Evolutionary conservation across 345 rosid genomes (phyloP).

Genomic region (Hibiscus tridactylites): DNA sequence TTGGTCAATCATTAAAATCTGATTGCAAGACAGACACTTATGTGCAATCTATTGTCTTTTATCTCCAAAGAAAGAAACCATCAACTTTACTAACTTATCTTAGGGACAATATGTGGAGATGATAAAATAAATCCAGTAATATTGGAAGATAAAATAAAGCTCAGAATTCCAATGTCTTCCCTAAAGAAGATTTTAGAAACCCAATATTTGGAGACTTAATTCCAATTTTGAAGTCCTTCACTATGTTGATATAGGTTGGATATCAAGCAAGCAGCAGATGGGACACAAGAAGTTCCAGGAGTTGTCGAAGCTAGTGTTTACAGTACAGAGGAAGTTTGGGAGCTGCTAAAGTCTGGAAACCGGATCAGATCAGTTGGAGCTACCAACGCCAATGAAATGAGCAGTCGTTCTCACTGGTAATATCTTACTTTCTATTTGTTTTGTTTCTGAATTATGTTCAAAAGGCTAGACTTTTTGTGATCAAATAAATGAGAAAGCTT

Average conservation of each 20-base stretch:
- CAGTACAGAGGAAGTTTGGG: conserved; percentile 84
- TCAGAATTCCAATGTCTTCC: not conserved
- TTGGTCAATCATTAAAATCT: not conserved
- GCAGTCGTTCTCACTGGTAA: conserved; percentile 99
- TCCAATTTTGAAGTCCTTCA: not conserved
- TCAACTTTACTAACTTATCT: not conserved
- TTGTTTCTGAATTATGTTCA: not conserved
- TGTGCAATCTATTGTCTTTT: not conserved
- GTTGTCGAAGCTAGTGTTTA: conserved; percentile 74
- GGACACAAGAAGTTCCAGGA: conserved; percentile 95
- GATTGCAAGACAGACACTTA: not conserved
- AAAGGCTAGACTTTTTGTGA: not conserved
- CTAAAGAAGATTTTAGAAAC: not conserved
- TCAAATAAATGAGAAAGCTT: not conserved
- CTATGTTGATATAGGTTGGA: conserved; percentile 63
- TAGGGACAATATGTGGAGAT: not conserved
- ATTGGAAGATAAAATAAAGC: not conserved
- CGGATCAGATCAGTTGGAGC: conserved; percentile 88
- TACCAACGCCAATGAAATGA: conserved; percentile 85
- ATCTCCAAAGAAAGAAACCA: not conserved
- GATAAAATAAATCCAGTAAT: no score
- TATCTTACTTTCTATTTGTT: not conserved
- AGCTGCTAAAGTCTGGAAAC: conserved; percentile 71
- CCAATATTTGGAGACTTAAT: no score
- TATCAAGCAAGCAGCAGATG: conserved; percentile 91